phyloP scores from a whole-genome alignment of 345 rosid genomes.

The Eutrema yunnanense region DNA sequence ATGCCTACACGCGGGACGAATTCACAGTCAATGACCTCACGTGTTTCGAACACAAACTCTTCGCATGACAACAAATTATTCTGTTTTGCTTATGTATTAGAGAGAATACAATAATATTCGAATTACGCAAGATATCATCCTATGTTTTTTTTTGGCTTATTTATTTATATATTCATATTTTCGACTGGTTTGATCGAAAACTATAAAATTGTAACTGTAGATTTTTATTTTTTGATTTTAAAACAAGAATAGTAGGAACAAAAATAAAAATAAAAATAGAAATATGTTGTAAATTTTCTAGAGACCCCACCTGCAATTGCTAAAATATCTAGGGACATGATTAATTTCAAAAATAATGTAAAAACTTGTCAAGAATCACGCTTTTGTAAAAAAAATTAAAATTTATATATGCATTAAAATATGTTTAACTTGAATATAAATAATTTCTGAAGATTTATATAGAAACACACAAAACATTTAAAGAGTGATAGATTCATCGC shows the following conservation, averaged over 20 bases:
- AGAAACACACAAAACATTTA: background rate
- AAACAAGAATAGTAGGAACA: background rate
- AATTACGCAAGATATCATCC: background rate
- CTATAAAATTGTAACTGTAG: background rate
- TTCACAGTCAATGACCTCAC: conserved; percentile 8
- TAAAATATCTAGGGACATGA: background rate
- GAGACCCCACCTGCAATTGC: background rate
- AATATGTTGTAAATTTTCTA: background rate
- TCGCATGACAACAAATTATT: background rate
- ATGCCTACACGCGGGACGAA: conserved; percentile 6
- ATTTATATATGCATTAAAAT: background rate
- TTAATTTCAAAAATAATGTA: background rate
- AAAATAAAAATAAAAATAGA: too few relatives aligned
- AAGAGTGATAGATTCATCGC: background rate
- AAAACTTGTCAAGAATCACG: background rate
- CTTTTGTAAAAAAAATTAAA: background rate
- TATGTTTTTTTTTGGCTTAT: background rate
- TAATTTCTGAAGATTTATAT: background rate
- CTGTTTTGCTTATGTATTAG: conserved; percentile 1
- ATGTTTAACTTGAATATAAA: background rate
- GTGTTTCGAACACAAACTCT: conserved; percentile 8
- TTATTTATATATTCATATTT: background rate
- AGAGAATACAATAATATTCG: background rate
- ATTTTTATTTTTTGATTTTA: background rate
- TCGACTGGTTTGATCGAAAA: background rate